A percentile compares a stretch with the other conserved stretches of the same genome.
phyloP scores from a whole-genome alignment of 2,329 filamentous ascomycete species.

The Plenodomus tracheiphilus region DNA sequence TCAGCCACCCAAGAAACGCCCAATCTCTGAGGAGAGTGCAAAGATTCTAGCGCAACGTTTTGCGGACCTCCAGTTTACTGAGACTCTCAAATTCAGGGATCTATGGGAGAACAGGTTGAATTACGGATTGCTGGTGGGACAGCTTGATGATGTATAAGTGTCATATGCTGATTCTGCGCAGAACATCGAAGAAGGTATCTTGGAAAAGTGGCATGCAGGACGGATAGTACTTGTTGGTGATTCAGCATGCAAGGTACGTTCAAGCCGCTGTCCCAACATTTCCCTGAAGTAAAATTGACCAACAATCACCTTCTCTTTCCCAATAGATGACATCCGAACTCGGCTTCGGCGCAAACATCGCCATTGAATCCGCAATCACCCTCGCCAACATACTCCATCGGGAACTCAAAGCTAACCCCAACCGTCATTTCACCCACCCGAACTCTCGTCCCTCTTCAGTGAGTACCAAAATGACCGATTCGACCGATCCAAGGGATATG shows the following conservation, averaged over 20 bases:
- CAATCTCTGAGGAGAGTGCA: constrained; percentile 27
- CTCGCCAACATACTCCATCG: constrained; percentile 20
- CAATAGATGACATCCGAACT: constrained; percentile 22
- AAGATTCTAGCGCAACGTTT: constrained; percentile 30
- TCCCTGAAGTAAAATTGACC: background rate
- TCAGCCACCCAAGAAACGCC: constrained; percentile 10
- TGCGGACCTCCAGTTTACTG: constrained; percentile 29
- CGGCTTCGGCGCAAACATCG: constrained; percentile 24
- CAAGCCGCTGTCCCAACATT: no score
- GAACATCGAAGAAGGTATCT: constrained; percentile 44
- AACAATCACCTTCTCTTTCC: background rate
- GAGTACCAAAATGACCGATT: constrained; percentile 16
- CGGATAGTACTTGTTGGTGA: constrained; percentile 49
- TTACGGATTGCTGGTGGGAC: constrained; percentile 19
- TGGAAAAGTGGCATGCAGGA: constrained; percentile 46
- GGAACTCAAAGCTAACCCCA: constrained; percentile 7
- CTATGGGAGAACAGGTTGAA: constrained; percentile 32
- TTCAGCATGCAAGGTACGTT: constrained; percentile 47
- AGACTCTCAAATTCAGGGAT: constrained; percentile 38
- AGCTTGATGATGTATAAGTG: background rate
- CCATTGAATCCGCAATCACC: constrained; percentile 21
- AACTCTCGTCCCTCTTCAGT: constrained; percentile 12
- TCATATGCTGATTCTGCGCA: background rate
- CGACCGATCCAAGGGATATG: constrained; percentile 9
- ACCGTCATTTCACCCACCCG: constrained; percentile 6